Evolutionary conservation across 192 early-diverging fungal genomes (phyloP).

Genomic region (Fimicolochytrium jonesii): DNA sequence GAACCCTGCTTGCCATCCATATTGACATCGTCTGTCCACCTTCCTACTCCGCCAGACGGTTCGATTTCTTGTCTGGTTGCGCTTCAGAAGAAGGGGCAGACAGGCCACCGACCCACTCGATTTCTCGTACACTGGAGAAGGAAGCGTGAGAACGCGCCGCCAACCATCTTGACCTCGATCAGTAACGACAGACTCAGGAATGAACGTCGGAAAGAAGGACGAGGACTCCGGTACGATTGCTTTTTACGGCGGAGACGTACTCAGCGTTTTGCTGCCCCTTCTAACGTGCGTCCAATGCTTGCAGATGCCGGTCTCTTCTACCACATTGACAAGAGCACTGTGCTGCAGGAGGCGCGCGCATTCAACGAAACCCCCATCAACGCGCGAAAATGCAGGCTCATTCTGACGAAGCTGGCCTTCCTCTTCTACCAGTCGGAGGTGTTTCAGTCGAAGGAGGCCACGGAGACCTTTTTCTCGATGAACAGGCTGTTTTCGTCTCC

Average conservation of each 20-base stretch:
- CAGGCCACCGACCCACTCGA: no score
- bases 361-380: constrained; percentile 98
- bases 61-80: no score
- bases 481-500: constrained; percentile 96
- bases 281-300: background rate
- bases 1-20: no score
- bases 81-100: no score
- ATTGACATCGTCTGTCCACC: no score
- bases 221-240: constrained; percentile 57
- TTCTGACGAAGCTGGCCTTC: constrained; percentile 92
- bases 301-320: constrained; percentile 72
- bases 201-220: constrained; percentile 65
- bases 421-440: constrained; percentile 85
- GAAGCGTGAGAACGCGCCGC: no score
- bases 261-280: background rate
- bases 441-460: constrained; percentile 92
- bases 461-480: constrained; percentile 95
- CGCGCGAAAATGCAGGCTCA: constrained; percentile 85
- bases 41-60: no score
- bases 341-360: constrained; percentile 92
- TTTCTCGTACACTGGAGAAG: no score
- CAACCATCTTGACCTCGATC: no score
- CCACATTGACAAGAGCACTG: constrained; percentile 87
- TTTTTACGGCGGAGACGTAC: background rate
- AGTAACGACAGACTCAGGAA: no score